Conservation (phyloP, 441 rosid species). For the Metrosideros polymorpha region DNA sequence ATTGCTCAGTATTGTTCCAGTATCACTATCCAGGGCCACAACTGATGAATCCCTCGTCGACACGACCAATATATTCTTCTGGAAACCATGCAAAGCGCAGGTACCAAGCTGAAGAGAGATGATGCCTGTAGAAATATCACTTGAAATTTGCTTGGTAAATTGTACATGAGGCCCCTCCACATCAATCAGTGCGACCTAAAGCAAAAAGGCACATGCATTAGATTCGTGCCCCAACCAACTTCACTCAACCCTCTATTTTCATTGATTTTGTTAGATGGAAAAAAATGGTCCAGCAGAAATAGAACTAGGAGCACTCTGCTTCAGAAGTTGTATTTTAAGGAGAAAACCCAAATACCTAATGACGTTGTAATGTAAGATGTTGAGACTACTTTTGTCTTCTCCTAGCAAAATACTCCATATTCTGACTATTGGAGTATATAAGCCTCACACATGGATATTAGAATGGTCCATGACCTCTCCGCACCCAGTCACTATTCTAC, state of each 20-base stretch:
- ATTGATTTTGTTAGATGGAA: not conserved
- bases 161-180: constrained; percentile 41
- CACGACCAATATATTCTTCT: constrained; percentile 65
- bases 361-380: not conserved
- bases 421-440: not conserved
- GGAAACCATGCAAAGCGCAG: constrained; percentile 66
- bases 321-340: not conserved
- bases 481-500: not conserved
- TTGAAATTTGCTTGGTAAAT: constrained; percentile 54
- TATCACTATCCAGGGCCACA: constrained; percentile 59
- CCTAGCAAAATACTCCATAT: not conserved
- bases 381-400: not conserved
- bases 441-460: not conserved
- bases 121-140: constrained; percentile 62
- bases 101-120: constrained; percentile 60
- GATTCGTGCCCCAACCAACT: not conserved
- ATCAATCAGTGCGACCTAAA: constrained; percentile 65
- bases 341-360: not conserved
- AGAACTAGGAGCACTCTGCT: not conserved
- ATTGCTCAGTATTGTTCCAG: constrained; percentile 57
- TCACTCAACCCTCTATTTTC: not conserved
- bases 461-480: not conserved
- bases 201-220: not conserved
- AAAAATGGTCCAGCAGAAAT: not conserved
- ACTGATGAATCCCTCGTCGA: constrained; percentile 83